phyloP scores from a whole-genome alignment of 2,329 filamentous ascomycete genomes.

The Malbranchea cinnamomea region DNA sequence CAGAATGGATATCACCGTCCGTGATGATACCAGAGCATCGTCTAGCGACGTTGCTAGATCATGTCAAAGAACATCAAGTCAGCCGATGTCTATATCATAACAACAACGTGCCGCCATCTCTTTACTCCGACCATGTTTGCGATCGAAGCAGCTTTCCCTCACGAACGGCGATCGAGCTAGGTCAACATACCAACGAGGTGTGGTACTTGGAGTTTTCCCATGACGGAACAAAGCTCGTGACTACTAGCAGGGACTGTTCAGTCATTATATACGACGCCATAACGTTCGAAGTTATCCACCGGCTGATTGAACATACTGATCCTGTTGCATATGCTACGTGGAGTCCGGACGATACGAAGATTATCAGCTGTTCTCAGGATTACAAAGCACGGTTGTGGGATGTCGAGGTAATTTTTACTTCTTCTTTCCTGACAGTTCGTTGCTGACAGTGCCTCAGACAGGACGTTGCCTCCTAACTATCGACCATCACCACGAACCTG shows the following conservation, averaged over 20 bases:
- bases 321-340: constrained; percentile 72
- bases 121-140: constrained; percentile 81
- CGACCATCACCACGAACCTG: constrained; percentile 62
- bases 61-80: constrained; percentile 75
- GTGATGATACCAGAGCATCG: constrained; percentile 94
- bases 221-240: constrained; percentile 67
- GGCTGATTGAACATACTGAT: constrained; percentile 48
- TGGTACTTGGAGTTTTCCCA: constrained; percentile 89
- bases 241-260: constrained; percentile 58
- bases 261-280: constrained; percentile 72
- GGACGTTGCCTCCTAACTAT: constrained; percentile 50
- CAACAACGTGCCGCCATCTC: constrained; percentile 57
- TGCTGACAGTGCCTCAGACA: constrained; percentile 31
- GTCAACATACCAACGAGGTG: constrained; percentile 64
- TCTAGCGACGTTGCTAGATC: constrained; percentile 62
- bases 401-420: constrained; percentile 38
- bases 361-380: constrained; percentile 72
- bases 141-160: constrained; percentile 67
- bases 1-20: constrained; percentile 82
- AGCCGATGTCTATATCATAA: constrained; percentile 81
- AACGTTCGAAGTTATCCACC: constrained; percentile 50
- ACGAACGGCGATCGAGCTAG: constrained; percentile 53
- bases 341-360: constrained; percentile 78
- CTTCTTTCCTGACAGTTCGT: not conserved
- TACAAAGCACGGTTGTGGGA: constrained; percentile 63